Conservation (phyloP, 257 asterid species). For the Solanum okadae region DNA sequence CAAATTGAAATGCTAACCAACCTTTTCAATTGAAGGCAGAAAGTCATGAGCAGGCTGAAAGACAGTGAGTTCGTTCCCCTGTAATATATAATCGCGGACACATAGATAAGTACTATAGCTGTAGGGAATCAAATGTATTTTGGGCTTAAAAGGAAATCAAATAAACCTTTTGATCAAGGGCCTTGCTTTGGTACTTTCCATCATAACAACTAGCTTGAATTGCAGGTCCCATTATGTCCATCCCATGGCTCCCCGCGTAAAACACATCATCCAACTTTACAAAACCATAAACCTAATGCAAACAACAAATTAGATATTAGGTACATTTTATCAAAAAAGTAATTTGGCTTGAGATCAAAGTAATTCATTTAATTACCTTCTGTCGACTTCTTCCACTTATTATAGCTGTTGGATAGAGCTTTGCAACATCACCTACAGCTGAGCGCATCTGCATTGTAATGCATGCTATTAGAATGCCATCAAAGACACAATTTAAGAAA, state of each 20-base stretch:
- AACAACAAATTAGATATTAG: background rate
- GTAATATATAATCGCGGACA: background rate
- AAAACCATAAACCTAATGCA: constrained; percentile 58
- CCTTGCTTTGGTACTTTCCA: constrained; percentile 32
- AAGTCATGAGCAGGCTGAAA: constrained; percentile 83
- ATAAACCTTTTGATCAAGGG: constrained; percentile 30
- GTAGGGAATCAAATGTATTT: background rate
- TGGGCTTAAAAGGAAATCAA: background rate
- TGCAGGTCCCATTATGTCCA: constrained; percentile 85
- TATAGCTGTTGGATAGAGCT: constrained; percentile 64
- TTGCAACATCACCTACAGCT: constrained; percentile 60
- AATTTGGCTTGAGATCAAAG: background rate
- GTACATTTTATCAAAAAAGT: background rate
- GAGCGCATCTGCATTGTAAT: constrained; percentile 54
- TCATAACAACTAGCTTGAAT: constrained; percentile 27
- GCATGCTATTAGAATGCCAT: background rate
- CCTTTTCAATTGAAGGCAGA: constrained; percentile 59
- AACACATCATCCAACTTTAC: constrained; percentile 64
- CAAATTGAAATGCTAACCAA: background rate
- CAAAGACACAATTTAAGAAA: background rate
- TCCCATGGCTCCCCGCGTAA: constrained; percentile 97
- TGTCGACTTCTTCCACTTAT: constrained; percentile 78
- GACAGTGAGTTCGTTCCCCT: constrained; percentile 61
- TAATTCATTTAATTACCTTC: constrained; percentile 33
- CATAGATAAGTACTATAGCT: background rate